These are phyloP conservation scores for Ophiostoma sp. DNA, from an alignment of 2,329 filamentous ascomycete species.

Conservation along the genomic window DNA sequence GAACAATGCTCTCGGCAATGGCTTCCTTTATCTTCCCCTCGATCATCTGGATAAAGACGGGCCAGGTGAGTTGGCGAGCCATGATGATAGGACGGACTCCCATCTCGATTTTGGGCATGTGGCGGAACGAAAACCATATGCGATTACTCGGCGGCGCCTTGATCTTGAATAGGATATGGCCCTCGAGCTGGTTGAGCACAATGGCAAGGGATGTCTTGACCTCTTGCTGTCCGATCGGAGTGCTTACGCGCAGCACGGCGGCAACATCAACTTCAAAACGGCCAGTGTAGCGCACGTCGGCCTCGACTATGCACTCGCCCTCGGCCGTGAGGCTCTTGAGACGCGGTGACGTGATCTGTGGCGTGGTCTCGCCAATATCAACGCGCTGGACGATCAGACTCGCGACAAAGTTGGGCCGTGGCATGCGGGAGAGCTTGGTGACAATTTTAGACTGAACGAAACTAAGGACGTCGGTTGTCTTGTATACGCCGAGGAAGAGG, in stretches of 20 bases:
- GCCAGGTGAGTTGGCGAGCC: constrained; percentile 90
- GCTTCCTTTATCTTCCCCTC: constrained; percentile 94
- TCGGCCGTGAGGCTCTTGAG: constrained; percentile 87
- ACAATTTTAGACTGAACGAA: constrained; percentile 80
- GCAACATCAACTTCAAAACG: constrained; percentile 86
- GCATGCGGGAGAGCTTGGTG: constrained; percentile 92
- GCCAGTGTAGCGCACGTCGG: constrained; percentile 82
- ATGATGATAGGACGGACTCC: constrained; percentile 94
- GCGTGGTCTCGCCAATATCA: constrained; percentile 78
- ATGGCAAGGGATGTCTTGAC: constrained; percentile 85
- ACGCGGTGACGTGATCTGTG: constrained; percentile 81
- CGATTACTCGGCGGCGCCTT: constrained; percentile 95
- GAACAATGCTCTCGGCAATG: constrained; percentile 82
- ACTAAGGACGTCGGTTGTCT: constrained; percentile 73
- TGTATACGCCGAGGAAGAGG: constrained; percentile 81
- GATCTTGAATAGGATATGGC: constrained; percentile 77
- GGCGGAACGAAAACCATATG: constrained; percentile 91
- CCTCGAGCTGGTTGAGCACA: constrained; percentile 77
- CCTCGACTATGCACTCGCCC: constrained; percentile 80
- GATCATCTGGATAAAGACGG: constrained; percentile 83
- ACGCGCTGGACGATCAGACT: constrained; percentile 78
- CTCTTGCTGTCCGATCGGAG: constrained; percentile 86
- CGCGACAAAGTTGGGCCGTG: constrained; percentile 84
- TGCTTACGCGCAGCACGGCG: constrained; percentile 85
- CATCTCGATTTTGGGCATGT: constrained; percentile 90